Base-by-base conservation (phyloP, 2,329 filamentous ascomycete genomes). In the Neofusicoccum umdonicola region DNA sequence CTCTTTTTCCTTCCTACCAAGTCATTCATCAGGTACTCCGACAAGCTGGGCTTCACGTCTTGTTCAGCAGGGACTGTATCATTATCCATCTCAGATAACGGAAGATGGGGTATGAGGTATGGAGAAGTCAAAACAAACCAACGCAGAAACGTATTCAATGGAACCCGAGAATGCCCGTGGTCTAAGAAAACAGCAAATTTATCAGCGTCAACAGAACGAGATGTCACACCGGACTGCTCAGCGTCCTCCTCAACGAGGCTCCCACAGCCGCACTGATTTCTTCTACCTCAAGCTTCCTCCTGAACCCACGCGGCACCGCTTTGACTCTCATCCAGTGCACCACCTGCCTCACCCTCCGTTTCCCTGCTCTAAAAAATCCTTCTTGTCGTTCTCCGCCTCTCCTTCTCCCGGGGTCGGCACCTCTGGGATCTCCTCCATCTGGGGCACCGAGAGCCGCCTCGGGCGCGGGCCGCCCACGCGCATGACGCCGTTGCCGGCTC, bases 121-220 rank as follows among this genome's bases (percentile, higher is more conserved):
- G 27, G 6, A 31, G 27, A 31, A 31, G 27, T 7, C 27, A 31
- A 31, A 5, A 31, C 37, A 39, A 39, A 39, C 9, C 9, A 15
- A 11, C 6, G 13, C 22, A 39, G 13, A 12, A 39, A 39, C 37
- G 37, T 39, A 15, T 39, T 15, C 27, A 31, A 31, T 39, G 11
- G 3, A 11, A 39, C 6, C 11, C 11, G 11, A 39, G 13, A 39
- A 11, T 39, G 11, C 11, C 37, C 37, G 37, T 39, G 13, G 60
- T 68, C 67, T 68, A 67, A 69, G 67, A 68, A 66, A 68, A 64
- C 66, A 67, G 66, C 65, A 50, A 67, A 57, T 52, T 63, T 66
- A 67, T 67, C 62, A 67, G 65, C 68, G 67, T 47, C 13, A 63
- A 66, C 12, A 58, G 19, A 60, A 50, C 22, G 45, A 74, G 3